Conservation (phyloP, 192 early-diverging fungal genomes). For the Linnemannia hyalina region DNA sequence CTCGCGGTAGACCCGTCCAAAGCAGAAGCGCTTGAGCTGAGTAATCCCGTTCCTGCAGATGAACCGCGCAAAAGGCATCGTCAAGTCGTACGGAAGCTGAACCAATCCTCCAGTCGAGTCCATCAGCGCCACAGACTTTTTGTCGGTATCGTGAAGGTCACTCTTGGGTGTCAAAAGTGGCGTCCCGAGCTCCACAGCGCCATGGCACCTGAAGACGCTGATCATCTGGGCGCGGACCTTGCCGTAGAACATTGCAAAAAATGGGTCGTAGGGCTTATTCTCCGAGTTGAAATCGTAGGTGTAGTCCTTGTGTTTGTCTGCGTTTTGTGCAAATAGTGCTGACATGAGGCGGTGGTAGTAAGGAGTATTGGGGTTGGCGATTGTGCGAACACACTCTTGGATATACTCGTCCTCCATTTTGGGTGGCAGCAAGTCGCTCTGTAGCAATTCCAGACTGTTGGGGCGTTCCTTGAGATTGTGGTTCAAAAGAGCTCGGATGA, state of each 20-base stretch:
- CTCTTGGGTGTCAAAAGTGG: conserved; percentile 88
- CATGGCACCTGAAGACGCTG: conserved; percentile 86
- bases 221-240: conserved; percentile 79
- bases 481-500: conserved; percentile 79
- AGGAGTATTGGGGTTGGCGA: conserved; percentile 89
- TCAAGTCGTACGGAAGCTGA: conserved; percentile 91
- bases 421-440: conserved; percentile 85
- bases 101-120: conserved; percentile 88
- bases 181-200: conserved; percentile 84
- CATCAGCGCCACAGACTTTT: conserved; percentile 82
- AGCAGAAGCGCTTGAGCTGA: conserved; percentile 86
- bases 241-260: conserved; percentile 76
- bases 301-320: conserved; percentile 89
- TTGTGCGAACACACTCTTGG: conserved; percentile 89
- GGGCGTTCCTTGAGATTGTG: conserved; percentile 85
- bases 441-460: conserved; percentile 84
- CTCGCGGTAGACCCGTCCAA: conserved; percentile 86
- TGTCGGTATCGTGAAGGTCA: conserved; percentile 74
- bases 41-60: conserved; percentile 79
- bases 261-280: conserved; percentile 64
- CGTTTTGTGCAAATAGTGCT: conserved; percentile 81
- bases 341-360: conserved; percentile 87
- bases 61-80: conserved; percentile 91
- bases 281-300: conserved; percentile 86
- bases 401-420: conserved; percentile 92